These are phyloP conservation scores for Nemania bipapillata DNA, from an alignment of 2,329 filamentous ascomycete genomes.

Conservation along the genomic window DNA sequence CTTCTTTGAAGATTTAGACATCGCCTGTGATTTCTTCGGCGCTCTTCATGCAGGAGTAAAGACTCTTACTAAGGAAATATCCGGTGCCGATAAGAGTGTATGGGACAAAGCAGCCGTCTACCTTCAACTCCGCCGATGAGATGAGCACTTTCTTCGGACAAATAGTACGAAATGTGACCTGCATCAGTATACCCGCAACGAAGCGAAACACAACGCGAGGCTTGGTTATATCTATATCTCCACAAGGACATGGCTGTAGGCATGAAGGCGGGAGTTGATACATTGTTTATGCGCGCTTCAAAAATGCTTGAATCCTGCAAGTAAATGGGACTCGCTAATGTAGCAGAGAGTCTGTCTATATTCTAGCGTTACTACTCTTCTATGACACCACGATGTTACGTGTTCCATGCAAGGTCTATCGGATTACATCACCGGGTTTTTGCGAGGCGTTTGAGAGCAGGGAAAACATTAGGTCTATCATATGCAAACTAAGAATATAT, in stretches of 20 bases:
- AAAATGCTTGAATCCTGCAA: not conserved
- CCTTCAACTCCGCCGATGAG: conserved; percentile 54
- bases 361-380: not conserved
- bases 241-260: conserved; percentile 1
- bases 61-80: conserved; percentile 61
- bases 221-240: conserved; percentile 18
- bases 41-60: conserved; percentile 68
- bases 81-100: conserved; percentile 58
- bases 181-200: conserved; percentile 17
- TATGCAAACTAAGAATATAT: conserved; percentile 3
- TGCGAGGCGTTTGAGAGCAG: conserved; percentile 20
- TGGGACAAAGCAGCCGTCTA: conserved; percentile 69
- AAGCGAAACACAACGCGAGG: conserved; percentile 14
- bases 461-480: not conserved
- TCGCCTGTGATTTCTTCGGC: conserved; percentile 67
- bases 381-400: conserved; percentile 12
- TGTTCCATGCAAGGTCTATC: conserved; percentile 3
- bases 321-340: not conserved
- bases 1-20: conserved; percentile 68
- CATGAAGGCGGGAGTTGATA: conserved; percentile 1
- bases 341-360: conserved; percentile 7
- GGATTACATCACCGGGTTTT: not conserved
- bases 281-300: conserved; percentile 9
- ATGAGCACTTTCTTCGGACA: conserved; percentile 1
- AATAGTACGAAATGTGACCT: conserved; percentile 10